These are phyloP conservation scores for Heracleum sosnowskyi DNA, from an alignment of 129 eudicot species.

Conservation along the genomic window DNA sequence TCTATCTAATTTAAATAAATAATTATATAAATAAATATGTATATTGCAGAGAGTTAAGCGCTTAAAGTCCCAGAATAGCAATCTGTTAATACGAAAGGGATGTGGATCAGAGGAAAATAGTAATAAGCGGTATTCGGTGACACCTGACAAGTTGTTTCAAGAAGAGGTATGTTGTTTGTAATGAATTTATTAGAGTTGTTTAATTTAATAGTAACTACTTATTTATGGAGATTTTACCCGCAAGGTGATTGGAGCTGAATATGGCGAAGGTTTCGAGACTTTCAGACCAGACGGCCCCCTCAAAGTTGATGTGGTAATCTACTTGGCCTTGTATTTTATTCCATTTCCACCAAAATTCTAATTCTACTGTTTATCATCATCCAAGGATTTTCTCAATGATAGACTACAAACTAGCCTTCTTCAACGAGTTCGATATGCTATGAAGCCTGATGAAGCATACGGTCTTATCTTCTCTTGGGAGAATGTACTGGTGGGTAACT, in stretches of 20 bases:
- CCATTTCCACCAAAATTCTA: not conserved
- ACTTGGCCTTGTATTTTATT: not conserved
- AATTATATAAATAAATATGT: too few species aligned
- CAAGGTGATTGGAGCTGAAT: constrained; percentile 98
- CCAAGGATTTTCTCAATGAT: constrained; percentile 84
- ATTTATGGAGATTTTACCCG: not conserved
- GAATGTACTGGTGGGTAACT: constrained; percentile 67
- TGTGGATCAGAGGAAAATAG: constrained; percentile 36
- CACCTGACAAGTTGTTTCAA: constrained; percentile 55
- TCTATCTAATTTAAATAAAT: not conserved
- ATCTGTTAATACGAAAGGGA: constrained; percentile 32
- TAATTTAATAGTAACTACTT: too few species aligned
- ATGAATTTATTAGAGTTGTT: too few species aligned
- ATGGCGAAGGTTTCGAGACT: constrained; percentile 96
- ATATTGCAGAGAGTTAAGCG: constrained; percentile 41
- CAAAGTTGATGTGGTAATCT: constrained; percentile 88
- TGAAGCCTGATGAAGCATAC: constrained; percentile 99
- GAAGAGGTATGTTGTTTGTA: too few species aligned
- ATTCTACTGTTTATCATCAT: not conserved
- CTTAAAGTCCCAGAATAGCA: constrained; percentile 16
- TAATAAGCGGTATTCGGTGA: constrained; percentile 36
- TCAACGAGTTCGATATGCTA: constrained; percentile 82
- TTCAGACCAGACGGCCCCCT: constrained; percentile 90
- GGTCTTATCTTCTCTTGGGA: constrained; percentile 98
- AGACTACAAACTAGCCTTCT: constrained; percentile 80